Conservation (phyloP, 2,329 filamentous ascomycete species). For the Fusarium buharicum region DNA sequence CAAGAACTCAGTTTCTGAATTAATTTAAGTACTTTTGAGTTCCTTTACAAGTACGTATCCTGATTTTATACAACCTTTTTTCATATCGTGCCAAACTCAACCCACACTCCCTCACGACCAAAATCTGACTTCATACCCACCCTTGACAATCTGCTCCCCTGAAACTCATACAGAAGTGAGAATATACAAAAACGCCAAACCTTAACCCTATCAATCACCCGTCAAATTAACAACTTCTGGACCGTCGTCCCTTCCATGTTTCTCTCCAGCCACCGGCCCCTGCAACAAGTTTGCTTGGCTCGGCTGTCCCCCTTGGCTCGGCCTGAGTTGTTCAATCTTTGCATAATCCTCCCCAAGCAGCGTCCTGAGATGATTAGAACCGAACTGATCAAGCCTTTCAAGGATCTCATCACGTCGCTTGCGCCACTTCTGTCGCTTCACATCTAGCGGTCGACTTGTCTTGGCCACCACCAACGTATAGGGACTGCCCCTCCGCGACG, state of each 20-base stretch:
- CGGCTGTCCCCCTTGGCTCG: neutral
- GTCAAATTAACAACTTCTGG: constrained; percentile 17
- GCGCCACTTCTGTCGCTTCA: neutral
- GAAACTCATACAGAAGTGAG: too few species aligned
- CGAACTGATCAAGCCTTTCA: neutral
- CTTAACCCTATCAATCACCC: too few species aligned
- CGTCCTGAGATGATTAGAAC: constrained; percentile 1
- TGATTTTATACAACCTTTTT: too few species aligned
- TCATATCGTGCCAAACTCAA: too few species aligned
- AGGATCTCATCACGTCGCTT: neutral
- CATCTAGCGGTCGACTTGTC: constrained; percentile 4
- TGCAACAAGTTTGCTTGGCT: neutral
- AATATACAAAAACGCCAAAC: too few species aligned
- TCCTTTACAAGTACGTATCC: too few species aligned
- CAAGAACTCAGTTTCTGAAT: too few species aligned
- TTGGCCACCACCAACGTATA: constrained; percentile 45
- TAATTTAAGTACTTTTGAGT: too few species aligned
- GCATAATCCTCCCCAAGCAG: constrained; percentile 10
- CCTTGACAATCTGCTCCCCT: too few species aligned
- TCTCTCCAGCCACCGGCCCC: neutral
- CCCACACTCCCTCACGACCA: too few species aligned
- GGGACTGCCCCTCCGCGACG: constrained; percentile 10
- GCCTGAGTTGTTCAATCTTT: neutral
- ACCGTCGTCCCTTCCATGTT: constrained; percentile 3
- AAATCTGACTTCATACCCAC: too few species aligned